A percentile compares a stretch with the other conserved stretches of the same genome.
These are phyloP conservation scores for Corynespora cassiicola DNA, from an alignment of 2,329 filamentous ascomycete species.

Conservation along the genomic window DNA sequence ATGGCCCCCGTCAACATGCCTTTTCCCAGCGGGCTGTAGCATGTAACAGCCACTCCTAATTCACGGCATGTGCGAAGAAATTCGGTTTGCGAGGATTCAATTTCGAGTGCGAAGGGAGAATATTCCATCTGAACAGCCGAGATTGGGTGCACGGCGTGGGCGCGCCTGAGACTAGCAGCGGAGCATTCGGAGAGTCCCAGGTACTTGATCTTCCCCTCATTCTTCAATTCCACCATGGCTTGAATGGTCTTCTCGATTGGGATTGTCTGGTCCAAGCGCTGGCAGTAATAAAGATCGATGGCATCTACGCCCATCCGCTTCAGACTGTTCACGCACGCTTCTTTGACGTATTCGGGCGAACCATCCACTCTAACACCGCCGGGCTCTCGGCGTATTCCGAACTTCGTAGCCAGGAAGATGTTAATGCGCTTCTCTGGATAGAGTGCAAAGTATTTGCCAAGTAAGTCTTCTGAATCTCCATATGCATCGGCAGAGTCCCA, in stretches of 20 bases:
- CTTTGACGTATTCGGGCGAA: conserved; percentile 48
- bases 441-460: conserved; percentile 42
- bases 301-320: conserved; percentile 46
- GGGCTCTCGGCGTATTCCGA: conserved; percentile 57
- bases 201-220: conserved; percentile 59
- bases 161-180: conserved; percentile 55
- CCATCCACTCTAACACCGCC: conserved; percentile 50
- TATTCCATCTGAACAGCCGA: conserved; percentile 60
- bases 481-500: conserved; percentile 37
- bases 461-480: conserved; percentile 44
- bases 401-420: conserved; percentile 55
- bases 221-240: conserved; percentile 61
- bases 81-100: conserved; percentile 48
- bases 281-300: conserved; percentile 56
- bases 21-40: conserved; percentile 46
- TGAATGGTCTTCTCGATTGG: conserved; percentile 58
- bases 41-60: conserved; percentile 50
- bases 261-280: conserved; percentile 51
- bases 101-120: conserved; percentile 55
- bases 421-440: conserved; percentile 48
- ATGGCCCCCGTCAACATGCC: conserved; percentile 37
- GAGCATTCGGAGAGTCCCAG: conserved; percentile 57
- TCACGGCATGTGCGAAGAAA: conserved; percentile 51
- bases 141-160: conserved; percentile 55
- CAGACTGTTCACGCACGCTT: conserved; percentile 49